Base-by-base conservation (phyloP, 768 basidiomycete genomes). In the Neoboletus magnificus region DNA sequence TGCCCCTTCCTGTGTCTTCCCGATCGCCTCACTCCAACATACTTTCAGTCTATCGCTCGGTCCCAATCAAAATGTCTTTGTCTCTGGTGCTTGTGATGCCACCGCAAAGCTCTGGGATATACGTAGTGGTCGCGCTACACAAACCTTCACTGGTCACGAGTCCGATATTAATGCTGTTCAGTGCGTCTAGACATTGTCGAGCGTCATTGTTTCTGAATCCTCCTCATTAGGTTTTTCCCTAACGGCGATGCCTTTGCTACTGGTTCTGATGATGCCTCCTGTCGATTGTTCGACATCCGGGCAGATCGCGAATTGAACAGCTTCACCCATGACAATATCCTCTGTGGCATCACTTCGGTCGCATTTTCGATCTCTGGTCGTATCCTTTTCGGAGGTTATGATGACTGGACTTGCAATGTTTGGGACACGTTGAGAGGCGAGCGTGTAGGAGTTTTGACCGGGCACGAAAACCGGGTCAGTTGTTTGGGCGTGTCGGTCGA, bases 101-200 rank as follows among this genome's bases (percentile, higher is more conserved):
- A 95, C 94, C 3, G 96, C 96, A 36, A 99, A 99, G 71, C 82
- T 99, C 43, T 99, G 96, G 96, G 96, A 99, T 75, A 98, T 98
- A 67, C 86, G 96, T 55, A 95, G 87, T 60, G 97, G 97, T 54
- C 93, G 95, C 62, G 94, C 97, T 35, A 95, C 94, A 1, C 96
- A 99, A 76, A 98, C 96, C 7, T 99, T 99, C 69, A 94, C 93
- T 53, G 96, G 96, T 27, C 96, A 99, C 66, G 96, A 98, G 72
- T 94, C 93, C 32, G 96, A 99, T 71, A 98, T 99, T 75, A 99
- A 99, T 74, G 96, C 97, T 54, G 97, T 99, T 47, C 88, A 91
- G 96, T 98, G 68, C 66, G 93, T 83, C 42, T 51, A 48, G 52
- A 55, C 44, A 49, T 49, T 51, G 13, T 27, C 15, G 3, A 12